Base-by-base conservation (phyloP, 345 rosid species). In the Populus davidiana region DNA sequence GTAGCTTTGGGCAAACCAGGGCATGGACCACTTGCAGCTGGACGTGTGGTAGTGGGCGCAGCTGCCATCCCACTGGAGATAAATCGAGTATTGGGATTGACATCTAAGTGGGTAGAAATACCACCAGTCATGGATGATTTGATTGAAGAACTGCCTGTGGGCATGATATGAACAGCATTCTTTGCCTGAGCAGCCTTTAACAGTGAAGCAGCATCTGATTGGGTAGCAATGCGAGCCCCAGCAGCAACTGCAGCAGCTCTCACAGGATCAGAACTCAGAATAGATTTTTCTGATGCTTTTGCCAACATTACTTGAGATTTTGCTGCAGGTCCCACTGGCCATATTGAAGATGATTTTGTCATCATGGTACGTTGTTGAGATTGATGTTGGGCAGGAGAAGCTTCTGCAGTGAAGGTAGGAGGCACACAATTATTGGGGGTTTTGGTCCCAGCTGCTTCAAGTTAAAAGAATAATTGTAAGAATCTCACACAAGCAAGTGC, bases 231-330 rank as follows among this genome's bases (percentile, higher is more conserved):
- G 50, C 93, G 92, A 31, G 93, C 94, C 38, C 97, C 98, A 18
- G 94, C 91, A 80, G 93, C 92, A 62, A 83, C 91, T 66, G 97
- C 92, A 79, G 91, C 86, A 74, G 98, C 98, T 81, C 89, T 88
- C 79, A 88, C 86, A 39, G 88, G 87, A 77, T 88, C 92, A 10
- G 86, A 78, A 73, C 83, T 80, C 67, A 80, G 78, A 75, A 75
- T 81, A 68, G 91, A 73, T 80, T 83, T 88, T 13, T 70, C 61
- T 36, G 76, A 72, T 27, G 85, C 36, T 69, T 79, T 89, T 76
- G 86, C 90, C 36, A 77, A 67, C 62, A 81, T 35, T 43, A 79
- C 70, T 80, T 85, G 91, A 74, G 90, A 74, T 82, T 89, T 92
- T 29, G 66, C 56, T 61, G 82, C 73, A 81, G 87, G 69, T 77